A percentile compares a stretch with the other conserved stretches of the same genome.
Conservation (phyloP, 208 protist species). For the Herpetomonas samuelpessoai region DNA sequence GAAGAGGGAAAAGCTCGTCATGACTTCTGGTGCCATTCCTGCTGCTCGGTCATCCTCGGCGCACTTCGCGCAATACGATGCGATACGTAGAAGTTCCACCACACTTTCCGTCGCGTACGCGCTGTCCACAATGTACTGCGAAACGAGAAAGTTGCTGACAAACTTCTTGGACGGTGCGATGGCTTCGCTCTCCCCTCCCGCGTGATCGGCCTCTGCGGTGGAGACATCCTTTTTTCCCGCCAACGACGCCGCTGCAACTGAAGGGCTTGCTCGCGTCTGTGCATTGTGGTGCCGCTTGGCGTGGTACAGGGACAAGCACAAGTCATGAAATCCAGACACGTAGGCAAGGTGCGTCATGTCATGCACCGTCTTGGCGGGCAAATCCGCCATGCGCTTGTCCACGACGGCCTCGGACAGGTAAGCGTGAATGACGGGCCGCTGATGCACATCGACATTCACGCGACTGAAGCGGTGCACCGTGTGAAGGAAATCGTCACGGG, state of each 20-base stretch:
- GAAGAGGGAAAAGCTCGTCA: constrained; percentile 48
- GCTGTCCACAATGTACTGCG: constrained; percentile 59
- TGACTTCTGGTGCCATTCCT: constrained; percentile 19
- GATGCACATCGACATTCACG: constrained; percentile 39
- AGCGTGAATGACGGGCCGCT: constrained; percentile 39
- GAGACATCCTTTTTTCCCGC: no score
- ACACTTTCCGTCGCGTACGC: constrained; percentile 49
- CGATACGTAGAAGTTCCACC: constrained; percentile 42
- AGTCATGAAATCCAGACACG: constrained; percentile 47
- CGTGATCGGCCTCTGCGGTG: neutral
- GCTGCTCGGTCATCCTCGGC: neutral
- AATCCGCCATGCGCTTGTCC: constrained; percentile 24
- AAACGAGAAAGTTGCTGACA: constrained; percentile 27
- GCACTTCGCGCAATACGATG: constrained; percentile 23
- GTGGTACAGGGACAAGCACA: constrained; percentile 51
- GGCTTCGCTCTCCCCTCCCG: neutral
- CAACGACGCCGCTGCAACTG: constrained; percentile 12
- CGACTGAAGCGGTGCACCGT: constrained; percentile 69
- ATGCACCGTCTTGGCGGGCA: constrained; percentile 34
- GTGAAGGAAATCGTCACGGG: constrained; percentile 42
- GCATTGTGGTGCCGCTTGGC: constrained; percentile 15
- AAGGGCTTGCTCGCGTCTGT: constrained; percentile 9
- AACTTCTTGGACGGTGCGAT: constrained; percentile 5
- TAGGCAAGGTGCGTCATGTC: constrained; percentile 58
- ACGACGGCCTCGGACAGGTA: constrained; percentile 47